These are phyloP conservation scores for Physcomitrellopsis africana DNA, from an alignment of 225 moss, liverwort and hornwort genomes.

Conservation along the genomic window DNA sequence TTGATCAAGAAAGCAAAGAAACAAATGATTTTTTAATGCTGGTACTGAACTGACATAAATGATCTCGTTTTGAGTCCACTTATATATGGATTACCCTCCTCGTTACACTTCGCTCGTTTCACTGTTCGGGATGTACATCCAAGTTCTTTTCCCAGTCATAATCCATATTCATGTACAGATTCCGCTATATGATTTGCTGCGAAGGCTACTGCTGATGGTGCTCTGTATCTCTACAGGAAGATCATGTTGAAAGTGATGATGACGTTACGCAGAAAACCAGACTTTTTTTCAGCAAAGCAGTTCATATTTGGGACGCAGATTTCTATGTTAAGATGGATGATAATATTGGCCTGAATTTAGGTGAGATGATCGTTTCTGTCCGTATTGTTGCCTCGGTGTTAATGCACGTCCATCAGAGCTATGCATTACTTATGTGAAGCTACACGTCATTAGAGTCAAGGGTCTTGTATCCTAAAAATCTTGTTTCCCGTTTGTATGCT, in stretches of 20 bases:
- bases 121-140: not conserved
- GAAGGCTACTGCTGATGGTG: constrained; percentile 1
- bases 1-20: constrained; percentile 74
- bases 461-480: not conserved
- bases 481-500: not conserved
- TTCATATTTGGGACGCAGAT: constrained; percentile 88
- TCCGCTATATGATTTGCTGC: not conserved
- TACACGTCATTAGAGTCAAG: not conserved
- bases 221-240: constrained; percentile 55
- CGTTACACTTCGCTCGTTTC: not conserved
- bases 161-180: not conserved
- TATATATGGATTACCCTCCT: not conserved
- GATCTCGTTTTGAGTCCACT: not conserved
- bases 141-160: not conserved
- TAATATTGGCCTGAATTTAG: constrained; percentile 76
- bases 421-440: not conserved
- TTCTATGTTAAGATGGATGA: constrained; percentile 96
- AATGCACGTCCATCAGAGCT: not conserved
- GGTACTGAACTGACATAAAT: constrained; percentile 49
- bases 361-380: constrained; percentile 45
- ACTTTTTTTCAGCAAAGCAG: constrained; percentile 70
- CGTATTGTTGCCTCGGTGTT: not conserved
- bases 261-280: constrained; percentile 78
- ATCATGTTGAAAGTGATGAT: constrained; percentile 85
- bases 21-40: constrained; percentile 78